Base-by-base conservation (phyloP, 1,284 basidiomycete genomes). In the Porphyrellus sp. region DNA sequence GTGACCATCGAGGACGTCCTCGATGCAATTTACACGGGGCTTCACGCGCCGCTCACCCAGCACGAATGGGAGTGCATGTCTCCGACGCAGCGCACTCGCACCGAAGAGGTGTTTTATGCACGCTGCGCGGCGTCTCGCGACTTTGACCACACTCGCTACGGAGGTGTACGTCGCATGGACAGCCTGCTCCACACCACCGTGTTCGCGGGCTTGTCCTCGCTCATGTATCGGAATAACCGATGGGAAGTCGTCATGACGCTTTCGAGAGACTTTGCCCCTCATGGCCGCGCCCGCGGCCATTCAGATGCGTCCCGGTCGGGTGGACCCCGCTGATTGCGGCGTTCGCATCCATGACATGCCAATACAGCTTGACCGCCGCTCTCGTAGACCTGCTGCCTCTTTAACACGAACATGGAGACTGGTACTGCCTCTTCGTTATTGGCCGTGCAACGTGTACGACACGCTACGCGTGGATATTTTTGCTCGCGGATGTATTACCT, bases 1-100 rank as follows among this genome's bases (percentile, higher is more conserved):
- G 74, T 83, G 38, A 81, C 78, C 6, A 59, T 83, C 48, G 63
- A 61, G 24, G 77, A 83, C 43, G 70, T 82, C 21, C 64, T 83
- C 1, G 50, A 67, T 4, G 72, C 73, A 13, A 74, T 82, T 35
- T 69, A 75, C 60, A 44, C 54, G n/a, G 65, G 67, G 18, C 60
- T 81, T 21, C 61, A 65, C 8, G 62, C 43, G 5, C 76, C 68
- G 4, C 66, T 81, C 43, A 65, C 59, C 16, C 67, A 60, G 12
- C 45, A 49, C 1, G 78, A 81, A 53, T 80, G 77, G 73, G 66
- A 74, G 12, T 48, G 54, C 18, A 60, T 78, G 47, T 68, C 70
- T n/a, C 52, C 58, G 8, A 75, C 71, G 46, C 75, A 82, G 43
- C 73, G 70, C 28, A 49, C 65, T 11, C 73, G 74, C 46, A 68